These are phyloP conservation scores for Vigna angularis DNA, from an alignment of 306 rosid species.

Conservation along the genomic window DNA sequence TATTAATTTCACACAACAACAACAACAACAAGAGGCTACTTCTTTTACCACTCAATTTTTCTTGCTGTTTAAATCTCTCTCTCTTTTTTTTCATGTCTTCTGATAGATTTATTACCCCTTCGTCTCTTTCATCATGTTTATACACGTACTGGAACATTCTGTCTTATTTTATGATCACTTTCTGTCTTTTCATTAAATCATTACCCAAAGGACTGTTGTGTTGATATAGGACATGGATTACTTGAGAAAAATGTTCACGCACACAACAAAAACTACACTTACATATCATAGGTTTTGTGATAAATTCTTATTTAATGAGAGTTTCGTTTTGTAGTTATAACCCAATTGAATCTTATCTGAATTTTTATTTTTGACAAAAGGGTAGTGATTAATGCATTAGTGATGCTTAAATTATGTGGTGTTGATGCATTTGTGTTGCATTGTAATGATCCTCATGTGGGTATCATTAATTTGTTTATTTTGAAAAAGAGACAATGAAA, in stretches of 20 bases:
- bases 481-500: neutral
- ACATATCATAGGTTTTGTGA: too few relatives aligned
- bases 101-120: neutral
- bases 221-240: neutral
- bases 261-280: neutral
- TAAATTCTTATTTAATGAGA: too few relatives aligned
- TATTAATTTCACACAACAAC: neutral
- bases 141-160: conserved; percentile 17
- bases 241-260: neutral
- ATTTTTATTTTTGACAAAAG: neutral
- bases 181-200: conserved; percentile 21
- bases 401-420: neutral
- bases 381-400: too few relatives aligned
- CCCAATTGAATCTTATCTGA: neutral
- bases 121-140: conserved; percentile 24
- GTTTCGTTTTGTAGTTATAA: too few relatives aligned
- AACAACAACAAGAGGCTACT: neutral
- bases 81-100: neutral
- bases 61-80: conserved; percentile 3
- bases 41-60: conserved; percentile 9
- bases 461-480: neutral
- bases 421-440: neutral
- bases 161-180: conserved; percentile 17
- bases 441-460: neutral
- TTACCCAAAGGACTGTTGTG: neutral